Base-by-base conservation (phyloP, 352 stramenopile genomes). In the Pythium aquatile region DNA sequence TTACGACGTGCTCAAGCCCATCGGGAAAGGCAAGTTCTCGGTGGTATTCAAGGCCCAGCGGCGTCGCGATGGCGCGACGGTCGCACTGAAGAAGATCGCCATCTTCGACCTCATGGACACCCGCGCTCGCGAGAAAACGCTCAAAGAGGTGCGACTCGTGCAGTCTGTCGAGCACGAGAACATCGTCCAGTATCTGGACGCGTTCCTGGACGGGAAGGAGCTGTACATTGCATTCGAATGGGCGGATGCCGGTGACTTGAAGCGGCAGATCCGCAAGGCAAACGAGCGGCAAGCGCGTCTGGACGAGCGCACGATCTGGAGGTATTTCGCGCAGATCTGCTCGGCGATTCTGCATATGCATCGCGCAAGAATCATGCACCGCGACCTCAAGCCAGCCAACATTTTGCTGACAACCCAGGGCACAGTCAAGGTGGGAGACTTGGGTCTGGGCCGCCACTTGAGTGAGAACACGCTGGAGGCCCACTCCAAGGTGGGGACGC, bases 201-300 rank as follows among this genome's bases (percentile, higher is more conserved):
- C 84, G 30, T 98, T 98, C 63, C 76, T 98, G 13, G 79, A 90
- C 40, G 78, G 90, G 28, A 91, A 96, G 47, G 86, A 98, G 66
- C 83, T 98, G 11, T 87, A 91, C 66, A 98, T 98, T 71, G 90
- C 93, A 20, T 97, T 98, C 65, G 93, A 98, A 71, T 98, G 91
- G 92, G 92, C 93, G 51, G 88, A 94, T 64, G 94, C 92, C 5
- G 94, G 94, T 2, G 92, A 98, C 62, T 69, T 98, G 4, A 98
- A 98, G 77, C 76, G 92, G 1, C 92, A 98, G 73, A 88, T 97
- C 46, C 83, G 88, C 16, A 97, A 97, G 53, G 93, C 94, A 17
- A 85, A 91, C 62, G 90, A 98, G 61, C 88, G 88, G 37, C 53
- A 68, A 0, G 62, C 85, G 55, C 77, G 87, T 33, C 97, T 98